phyloP scores from a whole-genome alignment of 805 yeast genomes.

The Ogataea parapolymorpha region DNA sequence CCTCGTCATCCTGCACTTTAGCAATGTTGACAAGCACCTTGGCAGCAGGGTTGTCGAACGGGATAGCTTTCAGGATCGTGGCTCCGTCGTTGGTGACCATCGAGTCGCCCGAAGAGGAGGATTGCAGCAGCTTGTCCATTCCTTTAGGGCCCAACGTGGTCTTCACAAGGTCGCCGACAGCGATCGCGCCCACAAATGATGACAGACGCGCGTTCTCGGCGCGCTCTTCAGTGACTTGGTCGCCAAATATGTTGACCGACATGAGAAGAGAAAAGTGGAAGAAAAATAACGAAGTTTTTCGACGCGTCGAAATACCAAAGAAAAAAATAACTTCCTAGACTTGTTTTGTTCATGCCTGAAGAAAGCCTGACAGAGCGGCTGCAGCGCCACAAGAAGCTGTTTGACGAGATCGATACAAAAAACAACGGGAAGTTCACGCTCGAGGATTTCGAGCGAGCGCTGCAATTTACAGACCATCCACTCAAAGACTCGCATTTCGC shows the following conservation, averaged over 20 bases:
- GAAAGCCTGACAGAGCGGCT: slow-evolving; percentile 23
- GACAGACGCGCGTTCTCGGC: slow-evolving; percentile 98
- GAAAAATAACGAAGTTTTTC: slow-evolving; percentile 1
- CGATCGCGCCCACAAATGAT: slow-evolving; percentile 97
- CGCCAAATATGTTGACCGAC: slow-evolving; percentile 95
- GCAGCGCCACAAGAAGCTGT: slow-evolving; percentile 39
- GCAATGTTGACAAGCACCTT: slow-evolving; percentile 91
- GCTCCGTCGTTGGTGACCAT: slow-evolving; percentile 98
- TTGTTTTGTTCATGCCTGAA: slow-evolving; percentile 3
- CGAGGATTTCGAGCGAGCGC: slow-evolving; percentile 45
- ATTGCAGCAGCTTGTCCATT: slow-evolving; percentile 92
- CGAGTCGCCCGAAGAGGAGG: slow-evolving; percentile 74
- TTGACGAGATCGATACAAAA: slow-evolving; percentile 41
- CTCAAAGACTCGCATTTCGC: slow-evolving; percentile 58
- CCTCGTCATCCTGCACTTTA: slow-evolving; percentile 96
- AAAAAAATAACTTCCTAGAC: background rate
- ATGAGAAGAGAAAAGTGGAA: slow-evolving; percentile 17
- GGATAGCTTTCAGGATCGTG: slow-evolving; percentile 88
- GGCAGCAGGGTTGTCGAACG: slow-evolving; percentile 97
- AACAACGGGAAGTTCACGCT: slow-evolving; percentile 48
- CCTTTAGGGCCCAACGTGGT: slow-evolving; percentile 97
- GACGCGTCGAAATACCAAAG: slow-evolving; percentile 6
- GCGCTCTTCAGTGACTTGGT: slow-evolving; percentile 95
- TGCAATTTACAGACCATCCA: slow-evolving; percentile 56
- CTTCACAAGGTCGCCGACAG: slow-evolving; percentile 96